A percentile compares a stretch with the other conserved stretches of the same genome.
These are phyloP conservation scores for Metschnikowia rubicola DNA, from an alignment of 805 yeast genomes.

Conservation along the genomic window DNA sequence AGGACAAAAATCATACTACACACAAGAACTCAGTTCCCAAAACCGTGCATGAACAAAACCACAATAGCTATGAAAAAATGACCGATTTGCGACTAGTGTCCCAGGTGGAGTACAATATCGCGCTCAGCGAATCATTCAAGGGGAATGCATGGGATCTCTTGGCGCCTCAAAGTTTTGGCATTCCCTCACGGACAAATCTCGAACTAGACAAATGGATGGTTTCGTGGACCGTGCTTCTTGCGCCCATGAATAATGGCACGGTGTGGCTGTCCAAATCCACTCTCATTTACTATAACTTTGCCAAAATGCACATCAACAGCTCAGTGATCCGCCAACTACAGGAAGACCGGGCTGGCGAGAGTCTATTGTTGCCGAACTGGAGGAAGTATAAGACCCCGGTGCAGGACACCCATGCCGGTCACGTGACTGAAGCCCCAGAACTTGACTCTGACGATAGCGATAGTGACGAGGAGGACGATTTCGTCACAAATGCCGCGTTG, in stretches of 20 bases:
- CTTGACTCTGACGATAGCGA: neutral
- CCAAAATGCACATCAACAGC: slow-evolving; percentile 69
- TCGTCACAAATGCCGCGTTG: slow-evolving; percentile 30
- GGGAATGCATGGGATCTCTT: slow-evolving; percentile 61
- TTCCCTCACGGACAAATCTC: slow-evolving; percentile 63
- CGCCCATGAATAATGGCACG: slow-evolving; percentile 53
- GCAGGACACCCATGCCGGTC: too few species aligned
- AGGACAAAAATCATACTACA: neutral
- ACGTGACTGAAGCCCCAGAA: too few species aligned
- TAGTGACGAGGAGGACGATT: slow-evolving; percentile 20
- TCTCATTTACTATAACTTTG: slow-evolving; percentile 66
- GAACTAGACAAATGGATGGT: slow-evolving; percentile 79
- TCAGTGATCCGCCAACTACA: slow-evolving; percentile 44
- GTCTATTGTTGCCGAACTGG: slow-evolving; percentile 33
- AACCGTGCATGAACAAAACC: too few species aligned
- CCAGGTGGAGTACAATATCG: slow-evolving; percentile 66
- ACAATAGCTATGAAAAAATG: slow-evolving; percentile 10
- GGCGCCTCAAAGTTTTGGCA: slow-evolving; percentile 59
- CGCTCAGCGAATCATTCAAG: slow-evolving; percentile 52
- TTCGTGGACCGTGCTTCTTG: slow-evolving; percentile 67
- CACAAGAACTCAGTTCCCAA: too few species aligned
- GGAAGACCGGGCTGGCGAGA: slow-evolving; percentile 20
- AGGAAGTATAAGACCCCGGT: slow-evolving; percentile 11
- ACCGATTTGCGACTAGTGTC: slow-evolving; percentile 60
- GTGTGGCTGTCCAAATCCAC: slow-evolving; percentile 71